phyloP scores from a whole-genome alignment of 495 filamentous ascomycete species.

The Tuber brumale region DNA sequence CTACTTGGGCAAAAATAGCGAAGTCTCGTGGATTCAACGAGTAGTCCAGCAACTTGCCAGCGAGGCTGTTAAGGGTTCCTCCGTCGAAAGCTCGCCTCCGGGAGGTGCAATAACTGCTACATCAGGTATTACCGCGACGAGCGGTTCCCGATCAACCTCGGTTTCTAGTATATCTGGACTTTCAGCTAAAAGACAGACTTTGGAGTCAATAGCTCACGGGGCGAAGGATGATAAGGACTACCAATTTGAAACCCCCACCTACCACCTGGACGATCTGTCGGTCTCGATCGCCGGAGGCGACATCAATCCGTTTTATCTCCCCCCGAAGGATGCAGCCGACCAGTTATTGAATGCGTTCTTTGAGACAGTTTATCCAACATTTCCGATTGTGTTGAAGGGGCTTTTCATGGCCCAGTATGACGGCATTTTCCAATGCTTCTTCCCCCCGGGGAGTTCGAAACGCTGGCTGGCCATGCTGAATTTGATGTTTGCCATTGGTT shows the following conservation, averaged over 20 bases:
- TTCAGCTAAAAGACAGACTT: conserved; percentile 9
- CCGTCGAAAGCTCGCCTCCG: conserved; percentile 40
- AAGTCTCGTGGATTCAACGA: conserved; percentile 55
- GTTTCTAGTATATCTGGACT: conserved; percentile 24
- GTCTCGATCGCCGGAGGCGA: conserved; percentile 46
- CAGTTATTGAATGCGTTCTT: conserved; percentile 55
- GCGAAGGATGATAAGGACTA: conserved; percentile 42
- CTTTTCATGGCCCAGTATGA: conserved; percentile 47
- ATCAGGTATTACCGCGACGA: conserved; percentile 34
- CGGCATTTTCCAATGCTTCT: conserved; percentile 44
- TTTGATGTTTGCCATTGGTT: conserved; percentile 57
- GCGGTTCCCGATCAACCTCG: conserved; percentile 35
- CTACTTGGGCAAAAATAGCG: conserved; percentile 57
- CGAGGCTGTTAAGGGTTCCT: conserved; percentile 17
- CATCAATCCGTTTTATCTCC: conserved; percentile 50
- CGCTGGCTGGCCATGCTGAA: conserved; percentile 58
- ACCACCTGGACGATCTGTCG: conserved; percentile 53
- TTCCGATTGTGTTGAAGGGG: conserved; percentile 55
- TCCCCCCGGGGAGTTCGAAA: conserved; percentile 44
- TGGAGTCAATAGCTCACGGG: conserved; percentile 39
- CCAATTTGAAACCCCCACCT: conserved; percentile 45
- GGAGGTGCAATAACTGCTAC: conserved; percentile 31
- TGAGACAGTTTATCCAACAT: conserved; percentile 53
- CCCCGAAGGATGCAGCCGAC: conserved; percentile 50
- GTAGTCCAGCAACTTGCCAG: conserved; percentile 36